Conservation (phyloP, 2,329 filamentous ascomycete species). For the Mycosphaerella sp. region DNA sequence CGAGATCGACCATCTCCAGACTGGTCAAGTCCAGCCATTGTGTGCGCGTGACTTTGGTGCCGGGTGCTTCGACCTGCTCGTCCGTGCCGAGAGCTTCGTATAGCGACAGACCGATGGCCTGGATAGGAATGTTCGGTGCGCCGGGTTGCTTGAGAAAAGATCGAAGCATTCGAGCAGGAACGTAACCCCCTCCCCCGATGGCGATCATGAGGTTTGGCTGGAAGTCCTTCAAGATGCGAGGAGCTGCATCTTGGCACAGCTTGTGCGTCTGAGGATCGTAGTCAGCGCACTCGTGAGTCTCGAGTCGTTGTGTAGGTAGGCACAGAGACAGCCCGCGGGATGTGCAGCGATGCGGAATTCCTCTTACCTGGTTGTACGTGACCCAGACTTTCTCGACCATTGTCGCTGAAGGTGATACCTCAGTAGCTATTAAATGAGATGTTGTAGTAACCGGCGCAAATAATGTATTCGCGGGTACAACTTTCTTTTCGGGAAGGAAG, state of each 20-base stretch:
- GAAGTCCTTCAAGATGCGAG: slow-evolving; percentile 74
- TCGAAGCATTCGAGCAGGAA: slow-evolving; percentile 92
- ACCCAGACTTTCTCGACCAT: slow-evolving; percentile 25
- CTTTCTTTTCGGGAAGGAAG: too few relatives aligned
- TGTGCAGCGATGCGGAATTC: not conserved
- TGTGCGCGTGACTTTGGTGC: slow-evolving; percentile 92
- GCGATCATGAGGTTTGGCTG: slow-evolving; percentile 96
- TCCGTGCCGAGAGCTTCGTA: slow-evolving; percentile 73
- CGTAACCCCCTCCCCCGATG: slow-evolving; percentile 95
- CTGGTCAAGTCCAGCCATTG: slow-evolving; percentile 94
- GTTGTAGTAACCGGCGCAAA: too few relatives aligned
- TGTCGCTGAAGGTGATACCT: not conserved
- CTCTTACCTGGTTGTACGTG: slow-evolving; percentile 24
- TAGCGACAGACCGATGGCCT: slow-evolving; percentile 95
- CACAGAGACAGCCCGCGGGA: not conserved
- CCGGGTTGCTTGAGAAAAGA: slow-evolving; percentile 92
- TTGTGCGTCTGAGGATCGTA: slow-evolving; percentile 67
- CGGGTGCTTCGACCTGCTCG: slow-evolving; percentile 62
- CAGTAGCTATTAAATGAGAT: too few relatives aligned
- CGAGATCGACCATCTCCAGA: slow-evolving; percentile 79
- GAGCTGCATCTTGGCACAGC: slow-evolving; percentile 82
- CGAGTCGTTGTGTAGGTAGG: too few relatives aligned
- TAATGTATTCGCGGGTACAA: too few relatives aligned
- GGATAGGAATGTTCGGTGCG: slow-evolving; percentile 92
- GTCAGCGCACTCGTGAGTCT: not conserved